Evolutionary conservation across 2,329 filamentous ascomycete genomes (phyloP).

Genomic region (Aspergillus intermedius): DNA sequence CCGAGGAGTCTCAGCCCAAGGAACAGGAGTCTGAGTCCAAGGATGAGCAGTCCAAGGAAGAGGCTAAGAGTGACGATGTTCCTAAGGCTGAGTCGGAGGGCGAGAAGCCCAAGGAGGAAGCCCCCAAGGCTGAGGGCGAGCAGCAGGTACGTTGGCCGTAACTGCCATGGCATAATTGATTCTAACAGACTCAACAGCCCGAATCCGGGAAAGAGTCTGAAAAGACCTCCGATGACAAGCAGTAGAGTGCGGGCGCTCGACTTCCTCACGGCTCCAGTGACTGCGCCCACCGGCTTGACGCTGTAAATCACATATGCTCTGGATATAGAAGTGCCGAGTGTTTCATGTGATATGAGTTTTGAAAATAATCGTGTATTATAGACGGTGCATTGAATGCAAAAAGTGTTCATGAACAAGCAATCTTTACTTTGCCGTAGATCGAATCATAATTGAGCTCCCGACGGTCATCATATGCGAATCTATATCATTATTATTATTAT

Average conservation of each 20-base stretch:
- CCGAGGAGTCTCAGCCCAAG: slow-evolving; percentile 1
- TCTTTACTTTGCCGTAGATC: too few relatives aligned
- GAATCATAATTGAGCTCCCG: too few relatives aligned
- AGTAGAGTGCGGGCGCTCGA: not conserved
- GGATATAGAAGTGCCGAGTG: not conserved
- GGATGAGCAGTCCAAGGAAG: slow-evolving; percentile 7
- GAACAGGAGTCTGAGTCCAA: slow-evolving; percentile 5
- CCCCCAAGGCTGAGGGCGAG: not conserved
- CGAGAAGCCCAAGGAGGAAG: not conserved
- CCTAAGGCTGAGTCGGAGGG: not conserved
- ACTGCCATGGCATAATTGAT: not conserved
- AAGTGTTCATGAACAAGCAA: not conserved
- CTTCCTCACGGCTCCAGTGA: not conserved
- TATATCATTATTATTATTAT: slow-evolving; percentile 1
- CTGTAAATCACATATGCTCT: not conserved
- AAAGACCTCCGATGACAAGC: not conserved
- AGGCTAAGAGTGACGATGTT: not conserved
- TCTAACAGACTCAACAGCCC: not conserved
- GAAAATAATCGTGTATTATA: not conserved
- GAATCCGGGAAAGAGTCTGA: not conserved
- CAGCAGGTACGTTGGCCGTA: not conserved
- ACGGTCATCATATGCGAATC: not conserved
- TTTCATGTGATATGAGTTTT: not conserved
- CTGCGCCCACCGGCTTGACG: not conserved
- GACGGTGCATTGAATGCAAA: not conserved